phyloP scores from a whole-genome alignment of 495 filamentous ascomycete genomes.

The Penicillium ochrochloron region DNA sequence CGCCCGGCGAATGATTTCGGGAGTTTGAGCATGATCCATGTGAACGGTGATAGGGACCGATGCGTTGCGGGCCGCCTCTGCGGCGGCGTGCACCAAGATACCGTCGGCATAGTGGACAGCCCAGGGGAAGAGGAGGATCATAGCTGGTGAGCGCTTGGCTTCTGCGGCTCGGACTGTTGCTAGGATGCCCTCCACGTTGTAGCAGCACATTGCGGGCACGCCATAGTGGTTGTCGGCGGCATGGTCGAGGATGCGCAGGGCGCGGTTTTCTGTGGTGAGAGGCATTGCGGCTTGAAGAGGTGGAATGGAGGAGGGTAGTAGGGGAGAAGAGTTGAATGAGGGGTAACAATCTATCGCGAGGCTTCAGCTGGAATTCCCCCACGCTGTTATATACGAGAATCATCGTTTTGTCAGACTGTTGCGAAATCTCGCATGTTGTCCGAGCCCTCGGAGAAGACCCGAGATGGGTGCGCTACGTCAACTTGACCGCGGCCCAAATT shows the following conservation, averaged over 20 bases:
- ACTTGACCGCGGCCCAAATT: conserved; percentile 7
- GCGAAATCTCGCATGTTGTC: conserved; percentile 19
- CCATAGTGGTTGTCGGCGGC: conserved; percentile 69
- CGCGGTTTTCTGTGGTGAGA: conserved; percentile 65
- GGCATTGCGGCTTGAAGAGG: conserved; percentile 44
- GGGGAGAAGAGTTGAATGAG: neutral
- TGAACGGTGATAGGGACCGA: conserved; percentile 73
- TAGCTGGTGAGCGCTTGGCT: conserved; percentile 71
- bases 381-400: conserved; percentile 3
- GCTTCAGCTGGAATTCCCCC: neutral
- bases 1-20: conserved; percentile 69
- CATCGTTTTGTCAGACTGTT: conserved; percentile 13
- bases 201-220: conserved; percentile 79
- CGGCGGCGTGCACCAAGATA: conserved; percentile 65
- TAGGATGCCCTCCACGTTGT: conserved; percentile 85
- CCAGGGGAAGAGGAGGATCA: conserved; percentile 90
- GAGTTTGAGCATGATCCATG: conserved; percentile 76
- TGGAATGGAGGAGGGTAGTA: neutral
- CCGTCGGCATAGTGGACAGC: conserved; percentile 71
- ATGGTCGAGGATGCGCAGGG: conserved; percentile 68
- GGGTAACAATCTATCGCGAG: neutral
- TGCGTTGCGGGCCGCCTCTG: conserved; percentile 65
- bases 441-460: conserved; percentile 24
- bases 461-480: conserved; percentile 18
- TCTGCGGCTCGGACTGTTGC: conserved; percentile 80